Evolutionary conservation across 2,329 filamentous ascomycete species (phyloP).

Genomic region (Sclerotinia minor): DNA sequence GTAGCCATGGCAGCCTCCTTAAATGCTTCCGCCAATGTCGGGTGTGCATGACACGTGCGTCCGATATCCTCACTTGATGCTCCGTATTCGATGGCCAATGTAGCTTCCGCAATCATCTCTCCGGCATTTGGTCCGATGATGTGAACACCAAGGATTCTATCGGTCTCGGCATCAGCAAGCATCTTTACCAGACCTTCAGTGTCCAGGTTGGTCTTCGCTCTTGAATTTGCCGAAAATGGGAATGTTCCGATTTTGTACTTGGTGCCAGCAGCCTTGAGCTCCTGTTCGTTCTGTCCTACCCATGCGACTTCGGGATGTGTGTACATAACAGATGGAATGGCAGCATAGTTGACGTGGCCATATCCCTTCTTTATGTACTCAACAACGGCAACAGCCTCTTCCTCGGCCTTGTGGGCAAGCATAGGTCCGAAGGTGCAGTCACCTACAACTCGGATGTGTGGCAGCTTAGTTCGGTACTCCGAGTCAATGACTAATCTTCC

Average conservation of each 20-base stretch:
- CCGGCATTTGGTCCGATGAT: constrained; percentile 95
- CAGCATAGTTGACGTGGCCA: constrained; percentile 98
- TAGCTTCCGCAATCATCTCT: constrained; percentile 99
- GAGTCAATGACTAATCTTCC: constrained; percentile 96
- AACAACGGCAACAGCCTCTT: constrained; percentile 90
- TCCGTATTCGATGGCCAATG: constrained; percentile 92
- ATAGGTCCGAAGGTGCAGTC: constrained; percentile 97
- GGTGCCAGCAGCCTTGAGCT: constrained; percentile 84
- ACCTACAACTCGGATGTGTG: constrained; percentile 95
- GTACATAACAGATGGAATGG: constrained; percentile 99
- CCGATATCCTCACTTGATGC: constrained; percentile 93
- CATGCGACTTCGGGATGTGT: constrained; percentile 97
- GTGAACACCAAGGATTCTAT: constrained; percentile 91
- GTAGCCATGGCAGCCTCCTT: constrained; percentile 99
- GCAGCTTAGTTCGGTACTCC: constrained; percentile 96
- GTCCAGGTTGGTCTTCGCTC: constrained; percentile 98
- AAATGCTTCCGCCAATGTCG: constrained; percentile 85
- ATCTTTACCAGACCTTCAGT: constrained; percentile 97
- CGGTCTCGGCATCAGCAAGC: constrained; percentile 92
- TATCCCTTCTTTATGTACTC: constrained; percentile 98
- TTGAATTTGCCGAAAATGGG: constrained; percentile 97
- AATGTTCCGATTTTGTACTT: constrained; percentile 93
- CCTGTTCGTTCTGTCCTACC: constrained; percentile 97
- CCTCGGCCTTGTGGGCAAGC: constrained; percentile 99
- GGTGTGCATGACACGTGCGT: constrained; percentile 94